Evolutionary conservation across 2,329 filamentous ascomycete species (phyloP), one percentile per base, ranked within the genome.

Genomic region (Penicillium sp.): DNA sequence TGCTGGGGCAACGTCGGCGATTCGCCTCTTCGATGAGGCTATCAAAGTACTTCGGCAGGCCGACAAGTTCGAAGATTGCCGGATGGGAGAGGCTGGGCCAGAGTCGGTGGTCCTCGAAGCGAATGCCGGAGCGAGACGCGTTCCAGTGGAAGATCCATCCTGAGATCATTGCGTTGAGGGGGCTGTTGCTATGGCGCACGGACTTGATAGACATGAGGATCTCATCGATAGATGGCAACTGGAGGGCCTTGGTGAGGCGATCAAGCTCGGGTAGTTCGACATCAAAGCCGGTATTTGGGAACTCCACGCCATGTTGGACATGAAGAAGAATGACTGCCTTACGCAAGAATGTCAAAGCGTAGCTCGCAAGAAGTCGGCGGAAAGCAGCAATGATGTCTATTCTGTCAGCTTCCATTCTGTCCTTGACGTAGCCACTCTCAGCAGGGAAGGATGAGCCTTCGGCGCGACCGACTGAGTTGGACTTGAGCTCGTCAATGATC

Each of bases 21-120:
- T 94, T 93, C 24, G 91, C 90, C 74, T 96, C 92, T 67, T 97
- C 93, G 54, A 96, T 96, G 36, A 99, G 80, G 3, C 86, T 88
- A 71, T 97, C 94, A 70, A 92, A 99, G 66, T 93, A 92, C 73
- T 89, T 90, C 1, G 94, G 94, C 45, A 99, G 77, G 1, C 94
- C 94, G 11, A 99, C 87, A 22, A 99, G 83, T 72, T 99, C 94
- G 67, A 94, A 96, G 59, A 99, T 96, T 44, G 86, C 88, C 0
- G 94, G 95, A 70, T 99, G 94, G 51, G 89, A 87, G 14, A 87
- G 75, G 32, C 76, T 79, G 31, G 83, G 76, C 59, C 67, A 71
- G 49, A 73, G 58, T 32, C 65, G 65, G 50, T 67, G 66, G 50
- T 73, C 67, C 45, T 69, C 67, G 44, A 66, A 60, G 24, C 68